Base-by-base conservation (phyloP, 805 yeast species). In the Metschnikowia colocasiae region DNA sequence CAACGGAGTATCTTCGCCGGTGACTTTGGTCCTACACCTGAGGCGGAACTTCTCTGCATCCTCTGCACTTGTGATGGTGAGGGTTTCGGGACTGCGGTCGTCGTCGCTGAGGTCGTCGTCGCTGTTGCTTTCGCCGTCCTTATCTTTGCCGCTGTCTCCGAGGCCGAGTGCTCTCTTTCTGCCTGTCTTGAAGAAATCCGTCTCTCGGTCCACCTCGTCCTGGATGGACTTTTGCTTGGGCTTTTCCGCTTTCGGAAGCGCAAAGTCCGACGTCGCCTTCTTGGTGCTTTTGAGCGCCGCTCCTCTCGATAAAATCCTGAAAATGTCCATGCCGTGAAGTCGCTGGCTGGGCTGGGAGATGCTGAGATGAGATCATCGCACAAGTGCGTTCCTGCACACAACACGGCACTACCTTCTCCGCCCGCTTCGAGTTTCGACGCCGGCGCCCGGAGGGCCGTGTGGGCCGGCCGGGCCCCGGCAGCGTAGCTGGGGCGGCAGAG, bases 1-100 rank as follows among this genome's bases (percentile, higher is more conserved):
- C 27, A 87, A 69, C n/a, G 97, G 97, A 12, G 86, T 65, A 64
- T 92, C 97, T 36, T 78, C 78, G 34, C 98, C 98, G 0, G 85
- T 73, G 26, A 91, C 82, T 50, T 89, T 90, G 38, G 83, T 80
- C 48, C 75, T 76, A 56, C 82, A 74, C 1, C 76, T 61, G 56
- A 80, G 79, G 54, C 97, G 78, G 46, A 84, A 71, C 16, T 62
- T 66, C 2, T 57, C 59, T 0, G 95, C 95, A 37, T 88, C 87
- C 41, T 77, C 78, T 13, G 68, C 74, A 19, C 68, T 75, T 1
- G 74, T 57, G 36, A 87, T 79, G 10, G 76, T 74, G 1, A 63
- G 61, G 1, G 57, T 61, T 2, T 67, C 69, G 3, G 62, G 67
- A 7, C 53, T 61, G 1, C 62, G 63, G 3, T 61, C 68, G 13